These are phyloP conservation scores for Acanthamoeba lenticulata DNA, from an alignment of 208 protist genomes.

Conservation along the genomic window DNA sequence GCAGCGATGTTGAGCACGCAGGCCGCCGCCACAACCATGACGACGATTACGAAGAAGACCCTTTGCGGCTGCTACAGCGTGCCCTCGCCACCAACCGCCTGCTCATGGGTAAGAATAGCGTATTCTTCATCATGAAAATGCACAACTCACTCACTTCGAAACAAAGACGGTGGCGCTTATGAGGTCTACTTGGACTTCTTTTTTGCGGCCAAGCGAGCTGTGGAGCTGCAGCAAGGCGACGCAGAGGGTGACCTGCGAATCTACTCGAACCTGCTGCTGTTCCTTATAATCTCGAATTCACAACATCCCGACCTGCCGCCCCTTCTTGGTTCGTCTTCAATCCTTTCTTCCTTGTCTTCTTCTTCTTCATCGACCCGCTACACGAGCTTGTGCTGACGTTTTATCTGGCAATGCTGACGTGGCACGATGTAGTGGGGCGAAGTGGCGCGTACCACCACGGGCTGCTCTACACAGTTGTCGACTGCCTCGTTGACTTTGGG, in stretches of 20 bases:
- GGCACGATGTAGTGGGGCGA: background rate
- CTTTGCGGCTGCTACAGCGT: background rate
- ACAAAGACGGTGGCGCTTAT: background rate
- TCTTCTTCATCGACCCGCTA: background rate
- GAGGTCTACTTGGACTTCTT: background rate
- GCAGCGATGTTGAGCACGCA: background rate
- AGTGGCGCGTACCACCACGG: background rate
- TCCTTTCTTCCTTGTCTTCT: background rate
- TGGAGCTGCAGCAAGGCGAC: background rate
- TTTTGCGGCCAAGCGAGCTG: background rate
- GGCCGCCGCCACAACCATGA: background rate
- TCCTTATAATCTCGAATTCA: constrained; percentile 20
- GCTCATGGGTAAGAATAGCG: background rate
- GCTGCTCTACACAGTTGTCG: constrained; percentile 1
- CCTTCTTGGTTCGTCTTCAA: background rate
- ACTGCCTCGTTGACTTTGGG: constrained; percentile 18
- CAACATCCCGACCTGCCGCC: background rate
- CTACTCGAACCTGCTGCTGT: constrained; percentile 45
- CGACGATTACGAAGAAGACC: background rate
- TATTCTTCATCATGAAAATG: background rate
- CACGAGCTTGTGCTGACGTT: background rate
- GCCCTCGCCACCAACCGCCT: constrained; percentile 1
- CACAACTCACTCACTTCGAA: background rate
- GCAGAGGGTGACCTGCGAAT: constrained; percentile 5
- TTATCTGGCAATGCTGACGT: background rate